Evolutionary conservation across 2,329 filamentous ascomycete species (phyloP), one percentile per base, ranked within the genome.

Genomic region (Fusarium sp.): DNA sequence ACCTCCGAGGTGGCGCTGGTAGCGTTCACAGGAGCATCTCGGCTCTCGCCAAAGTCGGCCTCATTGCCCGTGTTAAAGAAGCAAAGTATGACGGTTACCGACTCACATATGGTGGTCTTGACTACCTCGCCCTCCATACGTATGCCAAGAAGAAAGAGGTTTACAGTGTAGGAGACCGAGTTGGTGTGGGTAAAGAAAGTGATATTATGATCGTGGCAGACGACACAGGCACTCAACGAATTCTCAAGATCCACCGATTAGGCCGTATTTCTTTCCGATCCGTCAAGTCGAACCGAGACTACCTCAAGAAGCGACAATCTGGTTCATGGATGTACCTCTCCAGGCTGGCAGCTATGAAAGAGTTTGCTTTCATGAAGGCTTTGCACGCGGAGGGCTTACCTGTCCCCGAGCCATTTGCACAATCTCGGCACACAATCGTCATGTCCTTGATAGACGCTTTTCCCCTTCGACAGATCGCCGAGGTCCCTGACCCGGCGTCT

Each of bases 271-370:
- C 94, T 32, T 99, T 99, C 84, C 92, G 97, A 74, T 94, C 94
- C 41, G 95, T 99, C 77, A 97, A 97, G 82, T 91, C 92, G 29
- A 98, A 98, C 83, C 89, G 96, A 72, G 96, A 99, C 81, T 99
- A 99, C 81, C 89, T 98, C 58, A 91, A 92, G 73, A 94, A 96
- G 74, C 88, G 91, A 62, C 87, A 81, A 20, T 91, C 91, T 18
- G 94, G 90, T 7, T 96, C 93, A 44, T 99, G 96, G 96, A 98
- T 98, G 94, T 98, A 99, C 80, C 93, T 99, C 81, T 97, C 93
- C 14, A 88, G 94, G 42, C 86, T 99, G 37, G 94, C 97, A 10
- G 96, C 96, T 14, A 90, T 96, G 85, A 97, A 97, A 78, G 96
- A 99, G 80, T 97, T 88, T 79, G 91, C 94, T 6, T 98, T 98